Evolutionary conservation across 139 green algal genomes (phyloP).

Genomic region (Auxenochlorella pyrenoidosa): DNA sequence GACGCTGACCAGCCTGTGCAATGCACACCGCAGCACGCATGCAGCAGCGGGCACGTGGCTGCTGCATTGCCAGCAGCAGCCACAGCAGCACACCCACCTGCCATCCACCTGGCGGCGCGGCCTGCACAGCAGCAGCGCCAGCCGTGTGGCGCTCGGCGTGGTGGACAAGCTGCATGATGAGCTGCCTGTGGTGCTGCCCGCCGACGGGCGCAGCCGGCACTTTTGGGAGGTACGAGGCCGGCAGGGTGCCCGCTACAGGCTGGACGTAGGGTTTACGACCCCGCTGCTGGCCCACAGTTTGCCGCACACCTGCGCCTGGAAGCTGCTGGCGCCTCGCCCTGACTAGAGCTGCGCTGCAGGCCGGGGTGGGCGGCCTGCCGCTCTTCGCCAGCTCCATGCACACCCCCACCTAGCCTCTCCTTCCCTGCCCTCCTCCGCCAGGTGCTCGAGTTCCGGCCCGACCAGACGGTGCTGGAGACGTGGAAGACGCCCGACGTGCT

Average conservation of each 20-base stretch:
- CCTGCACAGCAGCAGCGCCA: neutral
- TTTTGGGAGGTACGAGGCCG: conserved; percentile 38
- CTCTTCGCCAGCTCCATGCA: too few relatives aligned
- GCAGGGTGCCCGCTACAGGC: too few relatives aligned
- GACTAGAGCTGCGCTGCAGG: too few relatives aligned
- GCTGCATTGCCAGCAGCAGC: neutral
- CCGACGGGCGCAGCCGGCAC: neutral
- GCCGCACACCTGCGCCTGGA: too few relatives aligned
- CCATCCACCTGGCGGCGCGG: neutral
- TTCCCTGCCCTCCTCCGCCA: neutral
- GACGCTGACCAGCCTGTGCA: too few relatives aligned
- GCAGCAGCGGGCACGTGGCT: neutral
- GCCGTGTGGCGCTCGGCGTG: conserved; percentile 29
- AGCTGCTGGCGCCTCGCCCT: too few relatives aligned
- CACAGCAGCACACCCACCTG: neutral
- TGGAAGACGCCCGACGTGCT: conserved; percentile 55
- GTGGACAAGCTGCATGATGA: conserved; percentile 51
- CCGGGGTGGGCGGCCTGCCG: too few relatives aligned
- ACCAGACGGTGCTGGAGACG: conserved; percentile 50
- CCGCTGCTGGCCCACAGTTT: too few relatives aligned
- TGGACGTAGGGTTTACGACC: too few relatives aligned
- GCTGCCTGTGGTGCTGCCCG: conserved; percentile 27
- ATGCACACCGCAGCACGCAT: neutral
- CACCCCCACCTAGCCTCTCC: neutral
- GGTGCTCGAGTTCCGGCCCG: conserved; percentile 58